Evolutionary conservation across 225 moss, liverwort and hornwort species (phyloP).

Genomic region (Bryoerythrophyllum caledonicum): DNA sequence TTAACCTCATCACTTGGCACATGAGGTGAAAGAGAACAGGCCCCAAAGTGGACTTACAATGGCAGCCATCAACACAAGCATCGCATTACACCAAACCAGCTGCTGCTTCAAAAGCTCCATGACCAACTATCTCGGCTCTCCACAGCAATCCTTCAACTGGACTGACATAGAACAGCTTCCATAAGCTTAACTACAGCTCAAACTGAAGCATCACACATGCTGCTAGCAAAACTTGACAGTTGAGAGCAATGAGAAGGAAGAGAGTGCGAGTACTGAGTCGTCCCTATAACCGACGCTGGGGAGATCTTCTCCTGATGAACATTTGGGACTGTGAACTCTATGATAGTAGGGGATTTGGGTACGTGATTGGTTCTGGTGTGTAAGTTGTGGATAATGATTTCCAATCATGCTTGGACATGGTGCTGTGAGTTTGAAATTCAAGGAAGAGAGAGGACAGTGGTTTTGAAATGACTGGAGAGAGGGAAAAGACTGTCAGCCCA

Average conservation of each 20-base stretch:
- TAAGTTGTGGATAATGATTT: conserved; percentile 23
- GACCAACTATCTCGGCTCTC: not conserved
- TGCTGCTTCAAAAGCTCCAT: conserved; percentile 33
- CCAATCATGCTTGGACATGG: conserved; percentile 7
- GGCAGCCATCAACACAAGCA: conserved; percentile 21
- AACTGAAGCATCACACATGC: not conserved
- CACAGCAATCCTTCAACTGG: not conserved
- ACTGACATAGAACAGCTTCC: no score
- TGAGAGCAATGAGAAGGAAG: conserved; percentile 16
- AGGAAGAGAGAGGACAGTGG: not conserved
- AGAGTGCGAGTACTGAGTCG: not conserved
- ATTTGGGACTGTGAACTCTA: not conserved
- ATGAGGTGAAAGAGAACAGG: not conserved
- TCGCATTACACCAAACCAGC: conserved; percentile 18
- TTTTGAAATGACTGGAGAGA: not conserved
- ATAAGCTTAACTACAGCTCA: not conserved
- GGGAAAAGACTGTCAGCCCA: no score
- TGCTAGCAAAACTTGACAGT: not conserved
- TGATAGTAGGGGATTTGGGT: not conserved
- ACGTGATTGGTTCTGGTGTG: not conserved
- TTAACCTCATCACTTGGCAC: not conserved
- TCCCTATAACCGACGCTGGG: not conserved
- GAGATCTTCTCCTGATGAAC: not conserved
- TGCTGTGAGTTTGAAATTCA: not conserved
- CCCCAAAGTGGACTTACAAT: conserved; percentile 25